Conservation (phyloP, 1,139 yeast species). For the Magnusiomyces tetraspermus region DNA sequence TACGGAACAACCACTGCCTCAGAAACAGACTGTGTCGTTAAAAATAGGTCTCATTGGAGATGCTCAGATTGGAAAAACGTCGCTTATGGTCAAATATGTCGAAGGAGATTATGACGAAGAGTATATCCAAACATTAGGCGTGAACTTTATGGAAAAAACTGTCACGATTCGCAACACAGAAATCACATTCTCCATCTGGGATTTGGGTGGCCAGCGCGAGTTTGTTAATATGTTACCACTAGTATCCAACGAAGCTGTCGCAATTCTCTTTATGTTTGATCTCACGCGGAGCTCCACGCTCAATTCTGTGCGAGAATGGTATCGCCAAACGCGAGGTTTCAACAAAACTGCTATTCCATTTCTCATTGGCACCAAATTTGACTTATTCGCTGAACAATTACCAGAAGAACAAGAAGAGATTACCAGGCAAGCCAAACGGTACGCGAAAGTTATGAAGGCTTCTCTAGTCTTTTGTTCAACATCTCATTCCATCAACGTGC, state of each 20-base stretch:
- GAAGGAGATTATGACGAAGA: conserved; percentile 90
- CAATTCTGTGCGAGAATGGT: conserved; percentile 89
- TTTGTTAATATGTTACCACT: conserved; percentile 93
- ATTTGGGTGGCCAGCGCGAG: conserved; percentile 92
- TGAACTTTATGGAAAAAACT: conserved; percentile 88
- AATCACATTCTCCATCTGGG: conserved; percentile 91
- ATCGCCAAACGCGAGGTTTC: conserved; percentile 82
- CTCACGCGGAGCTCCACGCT: conserved; percentile 78
- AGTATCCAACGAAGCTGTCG: conserved; percentile 90
- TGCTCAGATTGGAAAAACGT: conserved; percentile 96
- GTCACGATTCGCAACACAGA: conserved; percentile 81
- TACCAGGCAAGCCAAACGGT: conserved; percentile 75
- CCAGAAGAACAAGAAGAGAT: conserved; percentile 77
- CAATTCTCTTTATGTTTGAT: conserved; percentile 87
- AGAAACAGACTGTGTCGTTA: conserved; percentile 47
- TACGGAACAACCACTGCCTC: conserved; percentile 24
- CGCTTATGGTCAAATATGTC: conserved; percentile 93
- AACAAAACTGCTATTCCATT: conserved; percentile 88
- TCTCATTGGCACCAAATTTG: conserved; percentile 90
- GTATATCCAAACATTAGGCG: conserved; percentile 90
- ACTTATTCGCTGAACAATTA: conserved; percentile 71
- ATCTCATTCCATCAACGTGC: conserved; percentile 85
- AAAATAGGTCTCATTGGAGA: conserved; percentile 95
- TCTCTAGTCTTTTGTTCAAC: conserved; percentile 89
- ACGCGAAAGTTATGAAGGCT: conserved; percentile 86